Evolutionary conservation across 139 green algal genomes (phyloP).

Genomic region (Chlamydomonas sphaeroides): DNA sequence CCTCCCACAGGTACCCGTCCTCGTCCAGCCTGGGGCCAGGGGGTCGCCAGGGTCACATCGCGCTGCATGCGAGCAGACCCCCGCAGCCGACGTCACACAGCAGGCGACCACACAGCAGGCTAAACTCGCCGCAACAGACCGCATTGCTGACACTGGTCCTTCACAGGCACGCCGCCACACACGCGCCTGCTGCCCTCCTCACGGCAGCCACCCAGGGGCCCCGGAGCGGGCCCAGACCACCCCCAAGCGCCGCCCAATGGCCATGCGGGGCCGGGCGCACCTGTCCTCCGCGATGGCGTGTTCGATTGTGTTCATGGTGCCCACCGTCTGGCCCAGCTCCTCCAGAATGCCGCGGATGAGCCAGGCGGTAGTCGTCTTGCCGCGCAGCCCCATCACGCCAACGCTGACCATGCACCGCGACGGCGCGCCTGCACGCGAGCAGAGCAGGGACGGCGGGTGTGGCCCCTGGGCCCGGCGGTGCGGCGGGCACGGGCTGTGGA

Average conservation of each 20-base stretch:
- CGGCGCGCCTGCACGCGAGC: conserved; percentile 56
- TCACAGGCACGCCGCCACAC: neutral
- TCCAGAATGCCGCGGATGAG: conserved; percentile 91
- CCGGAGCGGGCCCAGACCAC: neutral
- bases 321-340: conserved; percentile 69
- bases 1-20: conserved; percentile 80
- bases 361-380: conserved; percentile 97
- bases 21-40: conserved; percentile 53
- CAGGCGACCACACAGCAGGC: too few species aligned
- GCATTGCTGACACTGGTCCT: neutral
- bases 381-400: conserved; percentile 82
- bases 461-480: too few species aligned
- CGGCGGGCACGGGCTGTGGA: too few species aligned
- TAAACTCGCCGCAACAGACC: too few species aligned
- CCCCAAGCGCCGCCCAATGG: too few species aligned
- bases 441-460: too few species aligned
- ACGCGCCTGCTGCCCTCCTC: neutral
- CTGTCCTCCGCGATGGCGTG: conserved; percentile 72
- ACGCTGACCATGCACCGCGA: conserved; percentile 64
- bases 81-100: too few species aligned
- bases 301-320: conserved; percentile 47
- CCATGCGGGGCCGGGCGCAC: conserved; percentile 44
- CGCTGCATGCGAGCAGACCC: too few species aligned
- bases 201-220: neutral
- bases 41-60: too few species aligned